These are phyloP conservation scores for Hyaloscypha variabilis DNA, from an alignment of 495 filamentous ascomycete genomes.

Conservation along the genomic window DNA sequence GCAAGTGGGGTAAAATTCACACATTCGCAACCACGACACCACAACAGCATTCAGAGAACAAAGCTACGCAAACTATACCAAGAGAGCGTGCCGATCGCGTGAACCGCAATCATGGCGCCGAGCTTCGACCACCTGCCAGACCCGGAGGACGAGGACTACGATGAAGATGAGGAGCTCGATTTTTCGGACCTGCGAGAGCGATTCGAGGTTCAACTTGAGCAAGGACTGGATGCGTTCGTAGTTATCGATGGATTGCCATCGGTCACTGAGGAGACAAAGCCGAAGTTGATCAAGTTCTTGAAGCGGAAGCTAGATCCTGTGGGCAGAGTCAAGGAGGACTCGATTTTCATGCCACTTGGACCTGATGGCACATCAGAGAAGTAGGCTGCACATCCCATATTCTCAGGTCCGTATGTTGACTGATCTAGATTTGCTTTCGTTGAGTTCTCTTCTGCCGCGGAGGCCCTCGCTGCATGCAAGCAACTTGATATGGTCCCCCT, in stretches of 20 bases:
- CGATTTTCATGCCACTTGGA: constrained; percentile 89
- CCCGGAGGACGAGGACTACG: constrained; percentile 85
- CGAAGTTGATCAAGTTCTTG: constrained; percentile 92
- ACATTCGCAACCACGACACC: not conserved
- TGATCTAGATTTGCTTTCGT: constrained; percentile 84
- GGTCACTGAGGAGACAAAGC: constrained; percentile 79
- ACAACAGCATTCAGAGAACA: not conserved
- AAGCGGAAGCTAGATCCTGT: constrained; percentile 85
- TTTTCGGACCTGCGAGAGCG: constrained; percentile 91
- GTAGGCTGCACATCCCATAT: constrained; percentile 49
- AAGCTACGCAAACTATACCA: not conserved
- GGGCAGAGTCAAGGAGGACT: constrained; percentile 82
- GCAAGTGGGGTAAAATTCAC: constrained; percentile 26
- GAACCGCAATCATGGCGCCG: constrained; percentile 55
- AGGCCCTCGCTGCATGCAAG: constrained; percentile 86
- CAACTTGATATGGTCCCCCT: constrained; percentile 79
- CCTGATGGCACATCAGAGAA: constrained; percentile 80
- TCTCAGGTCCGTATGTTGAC: constrained; percentile 10
- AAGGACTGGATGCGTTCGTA: constrained; percentile 93
- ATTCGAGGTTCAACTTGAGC: constrained; percentile 92
- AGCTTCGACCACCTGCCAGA: constrained; percentile 66
- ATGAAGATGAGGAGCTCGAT: constrained; percentile 90
- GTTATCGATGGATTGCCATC: constrained; percentile 91
- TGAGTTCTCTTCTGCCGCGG: constrained; percentile 90
- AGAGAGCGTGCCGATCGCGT: not conserved